Base-by-base conservation (phyloP, 2,329 filamentous ascomycete species). In the Diaporthe vaccinii region DNA sequence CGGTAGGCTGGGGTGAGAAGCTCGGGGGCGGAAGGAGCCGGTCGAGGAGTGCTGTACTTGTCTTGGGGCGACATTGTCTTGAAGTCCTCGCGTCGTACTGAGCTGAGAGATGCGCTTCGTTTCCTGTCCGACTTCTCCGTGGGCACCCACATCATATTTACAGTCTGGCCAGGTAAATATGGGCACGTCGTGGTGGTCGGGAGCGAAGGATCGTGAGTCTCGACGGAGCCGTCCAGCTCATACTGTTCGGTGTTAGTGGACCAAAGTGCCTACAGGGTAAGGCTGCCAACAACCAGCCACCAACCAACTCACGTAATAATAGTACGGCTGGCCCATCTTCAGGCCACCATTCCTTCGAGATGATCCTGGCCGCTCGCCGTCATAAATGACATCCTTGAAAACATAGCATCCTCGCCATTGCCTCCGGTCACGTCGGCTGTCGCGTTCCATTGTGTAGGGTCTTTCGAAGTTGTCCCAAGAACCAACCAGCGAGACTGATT, bases 381-480 rank as follows among this genome's bases (percentile, higher is more conserved):
- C 95, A 80, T 93, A 95, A 79, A 95, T 92, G 81, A 97, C 97
- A 83, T 97, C 92, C 77, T 93, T 91, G 84, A 98, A 98, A 51
- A 91, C 91, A 86, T 97, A 94, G 83, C 95, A 98, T 58, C 95
- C 96, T 81, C 92, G 92, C 95, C 95, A 98, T 83, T 95, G 91
- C 77, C 92, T 91, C 75, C 88, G 88, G 78, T 94, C 93, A 79
- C 93, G 91, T 82, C 93, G 91, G 78, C 86, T 86, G 85, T 98
- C 96, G 79, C 92, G 91, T 82, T 96, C 91, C 92, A 98, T 95
- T 61, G 87, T 87, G 87, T 98, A 96, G 68, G 91, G 87, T 81
- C 90, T 91, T 76, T 89, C 88, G 85, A 98, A 98, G 86, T 98
- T 98, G 86, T 98, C 96, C 96, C 96, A 98, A 78, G 95, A 98